Evolutionary conservation across 2,329 filamentous ascomycete species (phyloP).

Genomic region (Diatrype stigma): DNA sequence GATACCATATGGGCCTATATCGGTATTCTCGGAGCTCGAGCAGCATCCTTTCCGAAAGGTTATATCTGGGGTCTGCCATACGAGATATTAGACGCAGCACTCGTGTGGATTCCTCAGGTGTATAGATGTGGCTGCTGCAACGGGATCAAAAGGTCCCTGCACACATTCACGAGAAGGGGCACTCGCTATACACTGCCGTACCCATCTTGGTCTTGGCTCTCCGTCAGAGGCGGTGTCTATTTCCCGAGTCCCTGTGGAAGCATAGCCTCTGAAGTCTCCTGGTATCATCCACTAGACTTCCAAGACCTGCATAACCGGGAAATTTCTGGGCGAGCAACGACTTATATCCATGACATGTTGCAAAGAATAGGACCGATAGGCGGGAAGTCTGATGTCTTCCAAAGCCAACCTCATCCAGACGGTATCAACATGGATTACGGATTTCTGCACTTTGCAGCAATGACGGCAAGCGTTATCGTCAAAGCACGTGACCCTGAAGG

Average conservation of each 20-base stretch:
- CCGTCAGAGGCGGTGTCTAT: not conserved
- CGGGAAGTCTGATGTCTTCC: not conserved
- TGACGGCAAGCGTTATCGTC: not conserved
- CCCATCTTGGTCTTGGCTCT: conserved; percentile 2
- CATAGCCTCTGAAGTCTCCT: conserved; percentile 1
- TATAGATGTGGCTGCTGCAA: not conserved
- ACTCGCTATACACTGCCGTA: not conserved
- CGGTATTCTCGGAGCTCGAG: not conserved
- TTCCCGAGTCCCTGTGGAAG: not conserved
- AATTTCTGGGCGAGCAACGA: not conserved
- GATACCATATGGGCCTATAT: not conserved
- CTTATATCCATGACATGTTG: not conserved
- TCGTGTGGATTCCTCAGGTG: not conserved
- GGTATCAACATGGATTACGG: not conserved
- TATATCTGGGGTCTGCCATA: conserved; percentile 1
- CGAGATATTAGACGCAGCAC: not conserved
- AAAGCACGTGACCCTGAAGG: not conserved
- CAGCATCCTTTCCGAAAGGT: not conserved
- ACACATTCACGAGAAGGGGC: not conserved
- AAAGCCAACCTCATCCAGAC: not conserved
- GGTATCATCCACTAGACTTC: not conserved
- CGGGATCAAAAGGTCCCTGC: not conserved
- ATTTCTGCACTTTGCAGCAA: not conserved
- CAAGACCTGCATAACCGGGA: not conserved
- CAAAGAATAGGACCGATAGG: not conserved